These are phyloP conservation scores for Rhizopogon roseolus DNA, from an alignment of 768 basidiomycete genomes.

Conservation along the genomic window DNA sequence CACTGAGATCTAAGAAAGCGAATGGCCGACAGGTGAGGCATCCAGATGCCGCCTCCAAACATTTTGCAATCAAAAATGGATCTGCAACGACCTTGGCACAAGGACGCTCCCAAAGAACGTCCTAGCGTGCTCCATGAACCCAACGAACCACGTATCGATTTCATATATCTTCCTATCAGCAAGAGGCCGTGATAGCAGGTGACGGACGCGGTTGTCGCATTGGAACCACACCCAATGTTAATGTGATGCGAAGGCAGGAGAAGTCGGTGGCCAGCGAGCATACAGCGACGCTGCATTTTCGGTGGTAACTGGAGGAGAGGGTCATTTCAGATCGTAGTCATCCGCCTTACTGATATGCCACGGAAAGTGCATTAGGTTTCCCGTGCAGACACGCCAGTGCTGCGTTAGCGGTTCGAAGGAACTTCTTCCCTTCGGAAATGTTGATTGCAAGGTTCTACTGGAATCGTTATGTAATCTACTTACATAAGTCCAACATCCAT, in stretches of 20 bases:
- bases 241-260: conserved; percentile 27
- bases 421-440: too few relatives aligned
- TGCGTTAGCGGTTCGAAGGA: too few relatives aligned
- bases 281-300: conserved; percentile 26
- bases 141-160: conserved; percentile 30
- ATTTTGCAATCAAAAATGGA: conserved; percentile 26
- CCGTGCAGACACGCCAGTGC: too few relatives aligned
- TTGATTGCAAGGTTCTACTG: too few relatives aligned
- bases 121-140: conserved; percentile 28
- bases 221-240: conserved; percentile 37
- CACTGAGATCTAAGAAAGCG: conserved; percentile 27
- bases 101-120: conserved; percentile 24
- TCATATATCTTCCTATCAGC: conserved; percentile 31
- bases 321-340: too few relatives aligned
- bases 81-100: conserved; percentile 25
- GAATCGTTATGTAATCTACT: too few relatives aligned
- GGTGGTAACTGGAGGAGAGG: conserved; percentile 33
- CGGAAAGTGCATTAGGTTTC: too few relatives aligned
- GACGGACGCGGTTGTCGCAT: conserved; percentile 32
- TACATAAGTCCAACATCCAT: too few relatives aligned
- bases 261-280: conserved; percentile 29
- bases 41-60: conserved; percentile 19
- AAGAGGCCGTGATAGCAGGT: conserved; percentile 28
- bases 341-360: too few relatives aligned
- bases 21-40: conserved; percentile 25